Conservation (phyloP, 768 basidiomycete genomes). For the Lactifluus rugatus region DNA sequence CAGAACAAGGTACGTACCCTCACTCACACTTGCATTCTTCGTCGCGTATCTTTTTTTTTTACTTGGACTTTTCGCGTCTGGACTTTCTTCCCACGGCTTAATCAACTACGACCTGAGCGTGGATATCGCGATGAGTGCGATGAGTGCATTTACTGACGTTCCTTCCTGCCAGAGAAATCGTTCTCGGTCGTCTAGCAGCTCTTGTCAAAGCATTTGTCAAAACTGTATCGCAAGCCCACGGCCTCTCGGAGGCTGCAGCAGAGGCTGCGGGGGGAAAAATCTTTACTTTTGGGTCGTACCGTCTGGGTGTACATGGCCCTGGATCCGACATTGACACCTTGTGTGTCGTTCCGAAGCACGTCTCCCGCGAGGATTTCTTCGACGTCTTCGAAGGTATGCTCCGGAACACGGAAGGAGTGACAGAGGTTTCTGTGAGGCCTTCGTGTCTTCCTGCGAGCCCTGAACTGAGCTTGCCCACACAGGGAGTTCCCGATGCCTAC, state of each 20-base stretch:
- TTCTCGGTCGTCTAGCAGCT: slow-evolving; percentile 80
- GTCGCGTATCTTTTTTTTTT: background rate
- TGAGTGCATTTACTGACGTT: slow-evolving; percentile 10
- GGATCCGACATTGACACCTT: slow-evolving; percentile 97
- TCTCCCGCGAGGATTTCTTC: slow-evolving; percentile 94
- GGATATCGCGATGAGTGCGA: slow-evolving; percentile 2
- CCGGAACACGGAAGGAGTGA: slow-evolving; percentile 67
- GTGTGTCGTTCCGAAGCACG: slow-evolving; percentile 93
- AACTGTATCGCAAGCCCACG: slow-evolving; percentile 64
- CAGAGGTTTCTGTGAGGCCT: slow-evolving; percentile 69
- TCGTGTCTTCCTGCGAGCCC: background rate
- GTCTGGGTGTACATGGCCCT: slow-evolving; percentile 94
- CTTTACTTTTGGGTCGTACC: slow-evolving; percentile 97
- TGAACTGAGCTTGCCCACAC: slow-evolving; percentile 1
- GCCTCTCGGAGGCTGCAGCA: slow-evolving; percentile 82
- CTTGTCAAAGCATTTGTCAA: slow-evolving; percentile 91
- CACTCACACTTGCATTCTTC: background rate
- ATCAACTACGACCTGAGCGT: background rate
- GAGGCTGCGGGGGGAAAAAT: slow-evolving; percentile 93
- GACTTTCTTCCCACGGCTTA: background rate
- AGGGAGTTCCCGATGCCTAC: slow-evolving; percentile 96
- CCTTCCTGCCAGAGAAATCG: slow-evolving; percentile 61
- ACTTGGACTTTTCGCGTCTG: background rate
- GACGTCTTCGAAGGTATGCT: slow-evolving; percentile 86
- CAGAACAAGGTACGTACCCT: slow-evolving; percentile 55